Base-by-base conservation (phyloP, 164 flowering plant genomes). In the Berberis vulgaris region DNA sequence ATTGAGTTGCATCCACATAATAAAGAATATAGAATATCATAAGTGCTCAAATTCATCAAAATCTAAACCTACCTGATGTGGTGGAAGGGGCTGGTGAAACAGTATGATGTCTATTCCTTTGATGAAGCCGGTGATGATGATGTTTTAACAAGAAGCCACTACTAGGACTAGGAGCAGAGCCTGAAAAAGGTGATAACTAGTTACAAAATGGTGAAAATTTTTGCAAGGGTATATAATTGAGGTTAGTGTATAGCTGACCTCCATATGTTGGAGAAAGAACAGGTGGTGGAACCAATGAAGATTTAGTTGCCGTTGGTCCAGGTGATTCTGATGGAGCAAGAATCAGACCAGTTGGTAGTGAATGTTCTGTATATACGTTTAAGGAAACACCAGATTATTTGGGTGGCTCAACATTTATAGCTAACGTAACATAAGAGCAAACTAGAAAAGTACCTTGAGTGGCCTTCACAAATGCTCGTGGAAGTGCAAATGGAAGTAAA, bases 21-120 rank as follows among this genome's bases (percentile, higher is more conserved):
- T 5, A 50, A 50, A 11, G 10, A 1, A 52, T 52, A 26, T 26
- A 4, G n/a, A 11, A 52, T 4, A 4, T 52, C 54, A 26, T 26
- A 26, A 26, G 26, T 26, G 26, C 26, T 26, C 26, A 26, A 26
- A 26, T 26, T 26, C 26, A 26, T 26, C 26, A 26, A 26, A 26
- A 26, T 52, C 59, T 47, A 53, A 59, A 61, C 10, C 41, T 76
- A 84, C 84, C 83, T 66, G 79, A 70, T 62, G 62, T 64, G 40
- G 73, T 52, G 41, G 77, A 71, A 53, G 91, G 84, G 54, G 85
- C 56, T 41, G 90, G 88, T 58, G 94, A 74, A 54, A 69, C 68
- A 4, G 69, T 84, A 73, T 43, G 74, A 41, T 68, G 72, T 69
- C 60, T 74, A 63, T 45, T 68, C 49, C 54, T 69, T 63, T 66